These are phyloP conservation scores for Cymbidium sinense DNA, from an alignment of 106 monocot genomes.

Conservation along the genomic window DNA sequence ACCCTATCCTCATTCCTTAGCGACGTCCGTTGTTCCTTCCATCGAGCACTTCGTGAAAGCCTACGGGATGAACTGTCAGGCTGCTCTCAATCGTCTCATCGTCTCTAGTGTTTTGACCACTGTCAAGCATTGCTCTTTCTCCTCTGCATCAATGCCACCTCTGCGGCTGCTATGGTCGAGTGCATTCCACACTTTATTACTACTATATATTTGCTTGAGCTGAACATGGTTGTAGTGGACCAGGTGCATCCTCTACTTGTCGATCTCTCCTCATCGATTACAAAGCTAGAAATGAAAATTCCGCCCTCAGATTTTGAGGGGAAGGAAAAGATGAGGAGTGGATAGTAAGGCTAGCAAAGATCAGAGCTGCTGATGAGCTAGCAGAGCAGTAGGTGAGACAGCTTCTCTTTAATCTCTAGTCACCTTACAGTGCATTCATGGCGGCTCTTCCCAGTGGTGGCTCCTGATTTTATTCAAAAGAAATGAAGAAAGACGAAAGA, in stretches of 20 bases:
- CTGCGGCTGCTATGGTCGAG: constrained; percentile 57
- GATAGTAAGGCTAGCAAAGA: constrained; percentile 72
- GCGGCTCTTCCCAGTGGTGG: constrained; percentile 42
- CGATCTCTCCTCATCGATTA: constrained; percentile 55
- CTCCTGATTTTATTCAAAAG: constrained; percentile 20
- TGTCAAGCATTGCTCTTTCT: constrained; percentile 58
- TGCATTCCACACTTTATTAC: constrained; percentile 88
- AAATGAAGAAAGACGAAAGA: too few species aligned
- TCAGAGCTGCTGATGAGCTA: constrained; percentile 86
- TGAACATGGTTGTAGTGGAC: constrained; percentile 66
- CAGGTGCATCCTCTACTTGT: constrained; percentile 76
- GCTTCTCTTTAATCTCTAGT: constrained; percentile 81
- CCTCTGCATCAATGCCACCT: constrained; percentile 16
- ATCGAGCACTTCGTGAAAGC: constrained; percentile 64
- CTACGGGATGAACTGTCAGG: constrained; percentile 71
- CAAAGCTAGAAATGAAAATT: constrained; percentile 50
- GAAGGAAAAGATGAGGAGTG: constrained; percentile 75
- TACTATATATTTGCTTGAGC: constrained; percentile 66
- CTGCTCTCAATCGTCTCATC: constrained; percentile 76
- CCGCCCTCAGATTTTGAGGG: constrained; percentile 77
- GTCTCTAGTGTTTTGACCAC: constrained; percentile 79
- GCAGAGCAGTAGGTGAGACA: constrained; percentile 85
- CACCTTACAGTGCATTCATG: constrained; percentile 81
- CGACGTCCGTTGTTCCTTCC: constrained; percentile 51
- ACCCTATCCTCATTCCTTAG: constrained; percentile 66